A percentile compares a stretch with the other conserved stretches of the same genome.
Evolutionary conservation across 192 early-diverging fungal genomes (phyloP).

Genomic region (Linnemannia zychae): DNA sequence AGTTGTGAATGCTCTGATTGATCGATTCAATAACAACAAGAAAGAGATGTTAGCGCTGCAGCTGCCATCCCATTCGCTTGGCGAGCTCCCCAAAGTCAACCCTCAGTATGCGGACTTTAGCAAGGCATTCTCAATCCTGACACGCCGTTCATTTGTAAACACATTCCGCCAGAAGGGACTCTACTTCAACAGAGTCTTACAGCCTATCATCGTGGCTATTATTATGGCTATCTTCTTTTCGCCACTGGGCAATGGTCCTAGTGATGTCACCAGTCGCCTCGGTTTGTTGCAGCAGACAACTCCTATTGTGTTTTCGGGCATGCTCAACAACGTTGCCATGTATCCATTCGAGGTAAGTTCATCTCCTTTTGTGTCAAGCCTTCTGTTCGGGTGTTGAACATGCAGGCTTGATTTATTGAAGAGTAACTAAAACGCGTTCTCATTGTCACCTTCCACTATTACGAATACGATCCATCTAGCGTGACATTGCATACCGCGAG

Average conservation of each 20-base stretch:
- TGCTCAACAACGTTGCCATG: slow-evolving; percentile 54
- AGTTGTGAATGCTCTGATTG: slow-evolving; percentile 26
- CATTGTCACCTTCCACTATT: background rate
- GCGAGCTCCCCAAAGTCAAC: slow-evolving; percentile 38
- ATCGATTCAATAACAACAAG: slow-evolving; percentile 43
- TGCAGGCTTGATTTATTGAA: background rate
- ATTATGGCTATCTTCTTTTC: slow-evolving; percentile 55
- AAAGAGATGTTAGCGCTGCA: slow-evolving; percentile 32
- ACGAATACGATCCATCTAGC: slow-evolving; percentile 10
- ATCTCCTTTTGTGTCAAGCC: background rate
- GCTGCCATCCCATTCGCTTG: background rate
- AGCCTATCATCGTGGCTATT: slow-evolving; percentile 38
- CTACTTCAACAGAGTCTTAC: slow-evolving; percentile 41
- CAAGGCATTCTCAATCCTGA: slow-evolving; percentile 49
- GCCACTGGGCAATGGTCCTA: slow-evolving; percentile 26
- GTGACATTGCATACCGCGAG: slow-evolving; percentile 53
- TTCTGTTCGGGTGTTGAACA: background rate
- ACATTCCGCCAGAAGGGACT: slow-evolving; percentile 55
- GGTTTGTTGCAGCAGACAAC: slow-evolving; percentile 51
- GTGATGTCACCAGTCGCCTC: slow-evolving; percentile 42
- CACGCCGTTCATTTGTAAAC: slow-evolving; percentile 44
- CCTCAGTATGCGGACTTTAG: slow-evolving; percentile 35
- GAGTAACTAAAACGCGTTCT: background rate
- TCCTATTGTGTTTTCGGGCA: slow-evolving; percentile 50
- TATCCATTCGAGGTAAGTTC: slow-evolving; percentile 52